Evolutionary conservation across 1,284 basidiomycete species (phyloP).

Genomic region (Apiotrichum montevideense): DNA sequence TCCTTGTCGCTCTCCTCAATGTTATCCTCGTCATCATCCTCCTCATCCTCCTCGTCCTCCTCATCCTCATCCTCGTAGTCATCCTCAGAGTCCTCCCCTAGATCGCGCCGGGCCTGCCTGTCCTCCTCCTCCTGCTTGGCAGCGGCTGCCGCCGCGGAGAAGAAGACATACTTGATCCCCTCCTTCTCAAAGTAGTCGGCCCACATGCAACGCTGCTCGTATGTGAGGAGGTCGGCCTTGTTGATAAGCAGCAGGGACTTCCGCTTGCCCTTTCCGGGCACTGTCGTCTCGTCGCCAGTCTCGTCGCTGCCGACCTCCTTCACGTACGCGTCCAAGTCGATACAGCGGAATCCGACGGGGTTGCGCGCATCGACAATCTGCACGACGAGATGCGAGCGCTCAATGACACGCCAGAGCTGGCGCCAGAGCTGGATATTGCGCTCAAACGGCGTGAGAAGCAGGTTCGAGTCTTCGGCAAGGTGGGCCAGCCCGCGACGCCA

Average conservation of each 20-base stretch:
- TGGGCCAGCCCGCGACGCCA: slow-evolving; percentile 87
- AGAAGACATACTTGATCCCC: slow-evolving; percentile 83
- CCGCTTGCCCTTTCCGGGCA: slow-evolving; percentile 59
- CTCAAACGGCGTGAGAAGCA: slow-evolving; percentile 89
- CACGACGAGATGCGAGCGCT: slow-evolving; percentile 86
- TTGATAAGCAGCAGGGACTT: slow-evolving; percentile 84
- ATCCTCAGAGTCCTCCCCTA: slow-evolving; percentile 27
- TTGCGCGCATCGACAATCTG: slow-evolving; percentile 95
- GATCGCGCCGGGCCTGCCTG: slow-evolving; percentile 39
- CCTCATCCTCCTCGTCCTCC: slow-evolving; percentile 21
- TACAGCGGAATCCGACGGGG: slow-evolving; percentile 82
- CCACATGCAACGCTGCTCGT: slow-evolving; percentile 81
- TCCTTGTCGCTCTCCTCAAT: slow-evolving; percentile 20
- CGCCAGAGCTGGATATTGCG: slow-evolving; percentile 95
- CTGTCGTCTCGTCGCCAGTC: slow-evolving; percentile 56
- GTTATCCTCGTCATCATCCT: slow-evolving; percentile 33
- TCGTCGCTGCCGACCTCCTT: slow-evolving; percentile 71
- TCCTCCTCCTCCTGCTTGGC: slow-evolving; percentile 70
- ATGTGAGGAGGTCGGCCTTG: slow-evolving; percentile 88
- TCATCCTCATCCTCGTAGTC: slow-evolving; percentile 26
- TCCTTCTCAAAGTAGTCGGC: slow-evolving; percentile 87
- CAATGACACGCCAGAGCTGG: slow-evolving; percentile 89
- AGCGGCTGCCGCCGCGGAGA: slow-evolving; percentile 85
- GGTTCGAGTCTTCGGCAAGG: slow-evolving; percentile 52
- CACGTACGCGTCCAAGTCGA: slow-evolving; percentile 85